phyloP scores from a whole-genome alignment of 352 stramenopile genomes.

The Globisporangium recalcitrans region DNA sequence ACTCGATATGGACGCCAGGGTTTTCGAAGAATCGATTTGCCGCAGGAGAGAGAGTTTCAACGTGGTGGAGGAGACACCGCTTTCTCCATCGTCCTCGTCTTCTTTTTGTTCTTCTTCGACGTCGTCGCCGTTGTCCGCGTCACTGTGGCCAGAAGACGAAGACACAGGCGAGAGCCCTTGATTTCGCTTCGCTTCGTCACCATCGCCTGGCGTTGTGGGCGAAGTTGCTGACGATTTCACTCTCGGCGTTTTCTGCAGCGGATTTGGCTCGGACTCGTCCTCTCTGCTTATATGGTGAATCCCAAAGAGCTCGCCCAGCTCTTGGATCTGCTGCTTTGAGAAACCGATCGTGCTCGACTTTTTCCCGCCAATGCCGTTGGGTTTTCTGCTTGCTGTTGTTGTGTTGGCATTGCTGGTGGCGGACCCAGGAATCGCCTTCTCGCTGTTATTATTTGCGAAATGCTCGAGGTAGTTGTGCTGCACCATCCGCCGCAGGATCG shows the following conservation, averaged over 20 bases:
- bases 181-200: background rate
- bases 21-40: background rate
- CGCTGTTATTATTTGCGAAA: slow-evolving; percentile 32
- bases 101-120: background rate
- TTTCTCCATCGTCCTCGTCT: background rate
- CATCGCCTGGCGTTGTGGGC: background rate
- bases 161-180: background rate
- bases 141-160: background rate
- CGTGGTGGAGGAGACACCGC: background rate
- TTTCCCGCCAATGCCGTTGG: slow-evolving; percentile 2
- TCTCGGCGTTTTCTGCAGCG: background rate
- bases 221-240: background rate
- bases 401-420: no score
- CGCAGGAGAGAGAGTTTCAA: slow-evolving; percentile 1
- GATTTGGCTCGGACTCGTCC: background rate
- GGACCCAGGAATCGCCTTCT: slow-evolving; percentile 9
- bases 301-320: slow-evolving; percentile 48
- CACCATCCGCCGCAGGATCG: slow-evolving; percentile 57
- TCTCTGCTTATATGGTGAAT: slow-evolving; percentile 18
- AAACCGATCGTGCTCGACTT: slow-evolving; percentile 19
- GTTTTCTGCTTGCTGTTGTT: no score
- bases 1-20: background rate
- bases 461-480: slow-evolving; percentile 67
- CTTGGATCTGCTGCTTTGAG: slow-evolving; percentile 39
- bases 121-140: background rate